Evolutionary conservation across 2,329 filamentous ascomycete species (phyloP).

Genomic region (Aureobasidium sp.): DNA sequence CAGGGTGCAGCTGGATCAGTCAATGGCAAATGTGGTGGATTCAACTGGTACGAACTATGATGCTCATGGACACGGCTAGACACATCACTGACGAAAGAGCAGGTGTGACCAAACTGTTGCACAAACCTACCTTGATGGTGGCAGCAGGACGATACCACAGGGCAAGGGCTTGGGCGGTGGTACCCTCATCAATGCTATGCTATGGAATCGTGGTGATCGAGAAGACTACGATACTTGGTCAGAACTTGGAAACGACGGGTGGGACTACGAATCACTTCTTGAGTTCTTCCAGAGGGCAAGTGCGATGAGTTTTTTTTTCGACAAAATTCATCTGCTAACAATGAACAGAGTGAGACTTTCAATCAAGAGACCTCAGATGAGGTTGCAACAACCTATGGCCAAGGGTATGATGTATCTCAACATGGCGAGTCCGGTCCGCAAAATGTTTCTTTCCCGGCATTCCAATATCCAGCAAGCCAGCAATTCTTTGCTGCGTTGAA

Average conservation of each 20-base stretch:
- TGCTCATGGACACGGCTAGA: background rate
- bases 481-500: constrained; percentile 33
- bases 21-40: constrained; percentile 16
- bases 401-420: constrained; percentile 34
- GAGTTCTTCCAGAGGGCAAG: constrained; percentile 28
- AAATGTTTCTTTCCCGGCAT: constrained; percentile 30
- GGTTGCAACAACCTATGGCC: constrained; percentile 31
- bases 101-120: constrained; percentile 21
- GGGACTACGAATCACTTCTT: constrained; percentile 48
- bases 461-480: constrained; percentile 17
- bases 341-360: constrained; percentile 24
- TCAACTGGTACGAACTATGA: constrained; percentile 16
- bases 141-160: constrained; percentile 22
- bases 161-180: constrained; percentile 29
- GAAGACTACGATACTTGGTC: constrained; percentile 53
- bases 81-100: background rate
- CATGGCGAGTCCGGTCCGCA: constrained; percentile 44
- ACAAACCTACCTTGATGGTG: constrained; percentile 24
- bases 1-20: constrained; percentile 18
- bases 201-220: constrained; percentile 35
- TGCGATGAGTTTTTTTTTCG: background rate
- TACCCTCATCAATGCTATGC: constrained; percentile 30
- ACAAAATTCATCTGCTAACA: background rate
- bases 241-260: constrained; percentile 50
- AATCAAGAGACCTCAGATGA: constrained; percentile 27